Evolutionary conservation across 768 basidiomycete genomes (phyloP), one percentile per base, ranked within the genome.

Genomic region (Termitomyces sp.): DNA sequence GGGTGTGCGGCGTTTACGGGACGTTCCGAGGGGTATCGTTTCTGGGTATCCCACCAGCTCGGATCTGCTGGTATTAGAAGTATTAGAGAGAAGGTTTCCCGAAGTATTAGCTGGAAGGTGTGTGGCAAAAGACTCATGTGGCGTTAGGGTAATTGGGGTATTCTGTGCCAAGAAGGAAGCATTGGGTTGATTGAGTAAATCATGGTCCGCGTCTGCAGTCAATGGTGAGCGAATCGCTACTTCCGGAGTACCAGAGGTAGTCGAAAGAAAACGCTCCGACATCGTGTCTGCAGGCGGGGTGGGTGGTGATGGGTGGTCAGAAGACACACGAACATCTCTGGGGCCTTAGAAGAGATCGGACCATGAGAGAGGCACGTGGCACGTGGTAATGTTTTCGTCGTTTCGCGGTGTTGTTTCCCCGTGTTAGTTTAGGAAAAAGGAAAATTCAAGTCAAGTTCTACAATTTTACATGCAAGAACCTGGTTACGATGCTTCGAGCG

Each of bases 1-100:
- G 27, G 67, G 47, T 15, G 61, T 62, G 18, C 66, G 61, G 16
- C 62, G 61, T 36, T 61, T 67, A 13, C 41, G 62, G 47, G 63
- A 59, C 12, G 60, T 30, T 36, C 49, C 27, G 16, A n/a, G 15
- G 18, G 42, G 55, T 27, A 42, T n/a, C 44, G 60, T 57, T 16
- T 60, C 58, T 39, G 57, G 13, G 33, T 37, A 57, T 31, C 54
- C 57, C 30, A 54, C 37, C 9, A 46, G 36, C 52, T 64, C 63
- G 3, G 42, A 42, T 55, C 58, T 66, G 18, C 60, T 62, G 3
- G 47, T 24, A 31, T 45, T 36, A 46, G 63, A 54, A 22, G 33
- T 18, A 24, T 44, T 45, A 33, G 61, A 54, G 30, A 64, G 50
- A 27, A 67, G 63, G 0, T 63, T 55, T 55, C 59, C 65, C 9